phyloP scores from a whole-genome alignment of 2,329 filamentous ascomycete species.

The Byssochlamys sp. region DNA sequence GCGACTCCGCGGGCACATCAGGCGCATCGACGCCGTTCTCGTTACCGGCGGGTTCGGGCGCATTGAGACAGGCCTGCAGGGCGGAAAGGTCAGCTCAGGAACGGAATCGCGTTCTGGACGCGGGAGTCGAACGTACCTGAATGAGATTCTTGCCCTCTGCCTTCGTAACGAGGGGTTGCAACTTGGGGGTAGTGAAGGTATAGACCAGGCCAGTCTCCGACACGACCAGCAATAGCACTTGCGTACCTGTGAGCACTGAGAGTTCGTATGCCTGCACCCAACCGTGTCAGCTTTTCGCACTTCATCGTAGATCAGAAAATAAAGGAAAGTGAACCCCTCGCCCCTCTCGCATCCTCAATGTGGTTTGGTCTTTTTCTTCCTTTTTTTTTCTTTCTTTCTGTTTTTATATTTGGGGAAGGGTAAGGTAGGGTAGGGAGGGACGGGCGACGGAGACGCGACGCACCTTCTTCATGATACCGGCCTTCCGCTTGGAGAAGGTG shows the following conservation, averaged over 20 bases:
- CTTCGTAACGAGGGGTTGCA: constrained; percentile 95
- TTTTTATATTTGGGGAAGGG: too few species aligned
- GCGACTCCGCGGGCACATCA: constrained; percentile 68
- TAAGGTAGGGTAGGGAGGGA: constrained; percentile 4
- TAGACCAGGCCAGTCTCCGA: constrained; percentile 96
- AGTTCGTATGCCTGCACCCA: constrained; percentile 78
- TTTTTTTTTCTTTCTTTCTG: too few species aligned
- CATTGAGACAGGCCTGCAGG: constrained; percentile 83
- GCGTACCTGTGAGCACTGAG: constrained; percentile 92
- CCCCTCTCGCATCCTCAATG: too few species aligned
- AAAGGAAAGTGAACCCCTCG: not conserved
- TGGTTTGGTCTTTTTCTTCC: too few species aligned
- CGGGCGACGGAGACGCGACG: constrained; percentile 29
- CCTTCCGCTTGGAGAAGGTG: constrained; percentile 98
- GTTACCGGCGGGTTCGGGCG: constrained; percentile 76
- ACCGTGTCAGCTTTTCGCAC: not conserved
- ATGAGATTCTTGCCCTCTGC: constrained; percentile 98
- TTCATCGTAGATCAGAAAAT: not conserved
- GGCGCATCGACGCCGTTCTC: constrained; percentile 71
- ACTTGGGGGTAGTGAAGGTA: constrained; percentile 95
- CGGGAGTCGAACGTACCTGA: constrained; percentile 58
- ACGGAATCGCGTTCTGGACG: not conserved
- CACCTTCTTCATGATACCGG: constrained; percentile 99
- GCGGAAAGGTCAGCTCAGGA: constrained; percentile 10
- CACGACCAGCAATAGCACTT: constrained; percentile 90